Conservation (phyloP, 2,329 filamentous ascomycete species). For the Microdochium paspali region DNA sequence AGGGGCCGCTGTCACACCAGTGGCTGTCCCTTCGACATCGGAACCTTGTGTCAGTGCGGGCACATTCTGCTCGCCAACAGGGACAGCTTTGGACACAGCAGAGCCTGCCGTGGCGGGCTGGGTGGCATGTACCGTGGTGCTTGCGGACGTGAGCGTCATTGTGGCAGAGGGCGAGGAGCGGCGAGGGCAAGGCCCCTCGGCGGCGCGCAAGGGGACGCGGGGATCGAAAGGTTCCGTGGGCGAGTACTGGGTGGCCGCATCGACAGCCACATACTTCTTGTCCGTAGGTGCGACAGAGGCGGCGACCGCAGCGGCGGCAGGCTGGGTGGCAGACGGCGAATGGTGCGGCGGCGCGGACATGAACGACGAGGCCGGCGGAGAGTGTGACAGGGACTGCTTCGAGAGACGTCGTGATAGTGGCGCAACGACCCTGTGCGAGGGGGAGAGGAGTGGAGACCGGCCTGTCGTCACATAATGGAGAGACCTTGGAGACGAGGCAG, state of each 20-base stretch:
- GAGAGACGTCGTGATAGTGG: slow-evolving; percentile 30
- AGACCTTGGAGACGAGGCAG: slow-evolving; percentile 25
- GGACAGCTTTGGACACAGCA: not conserved
- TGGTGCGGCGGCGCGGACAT: slow-evolving; percentile 17
- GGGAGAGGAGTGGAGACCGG: slow-evolving; percentile 29
- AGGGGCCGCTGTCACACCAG: slow-evolving; percentile 2
- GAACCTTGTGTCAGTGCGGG: slow-evolving; percentile 13
- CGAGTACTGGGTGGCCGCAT: slow-evolving; percentile 38
- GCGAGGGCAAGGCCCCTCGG: slow-evolving; percentile 8
- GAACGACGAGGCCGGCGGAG: slow-evolving; percentile 19
- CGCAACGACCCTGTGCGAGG: slow-evolving; percentile 27
- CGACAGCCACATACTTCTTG: slow-evolving; percentile 35
- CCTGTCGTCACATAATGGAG: slow-evolving; percentile 41
- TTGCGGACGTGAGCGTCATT: slow-evolving; percentile 11
- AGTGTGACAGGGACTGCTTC: slow-evolving; percentile 17
- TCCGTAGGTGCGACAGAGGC: no score
- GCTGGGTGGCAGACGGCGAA: slow-evolving; percentile 12
- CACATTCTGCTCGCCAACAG: not conserved
- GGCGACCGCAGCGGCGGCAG: slow-evolving; percentile 10
- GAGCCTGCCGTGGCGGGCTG: not conserved
- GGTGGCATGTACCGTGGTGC: slow-evolving; percentile 3
- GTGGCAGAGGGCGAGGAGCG: slow-evolving; percentile 7
- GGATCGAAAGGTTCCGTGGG: slow-evolving; percentile 36
- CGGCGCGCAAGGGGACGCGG: slow-evolving; percentile 19
- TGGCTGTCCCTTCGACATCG: not conserved